phyloP scores from a whole-genome alignment of 2,329 filamentous ascomycete species.

The Cladophialophora psammophila region DNA sequence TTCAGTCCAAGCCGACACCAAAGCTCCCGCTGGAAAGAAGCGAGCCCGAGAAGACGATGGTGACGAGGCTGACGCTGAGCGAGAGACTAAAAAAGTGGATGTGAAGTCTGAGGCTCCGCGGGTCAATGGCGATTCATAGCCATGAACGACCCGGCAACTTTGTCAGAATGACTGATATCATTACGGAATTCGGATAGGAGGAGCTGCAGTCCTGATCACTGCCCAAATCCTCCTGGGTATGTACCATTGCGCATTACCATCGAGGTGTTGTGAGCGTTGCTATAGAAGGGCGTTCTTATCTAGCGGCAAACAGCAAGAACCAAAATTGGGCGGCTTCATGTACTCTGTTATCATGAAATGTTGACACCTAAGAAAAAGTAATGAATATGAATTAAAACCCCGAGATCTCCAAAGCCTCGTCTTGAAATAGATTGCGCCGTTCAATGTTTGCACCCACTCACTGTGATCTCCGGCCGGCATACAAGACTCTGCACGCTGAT shows the following conservation, averaged over 20 bases:
- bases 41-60: conserved; percentile 53
- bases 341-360: not conserved
- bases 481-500: too few species aligned
- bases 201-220: conserved; percentile 9
- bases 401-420: too few species aligned
- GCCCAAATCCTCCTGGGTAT: conserved; percentile 8
- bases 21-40: conserved; percentile 50
- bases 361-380: conserved; percentile 12
- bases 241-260: conserved; percentile 5
- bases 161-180: not conserved
- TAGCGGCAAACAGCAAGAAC: not conserved
- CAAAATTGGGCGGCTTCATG: conserved; percentile 2
- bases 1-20: conserved; percentile 13
- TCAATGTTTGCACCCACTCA: too few species aligned
- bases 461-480: too few species aligned
- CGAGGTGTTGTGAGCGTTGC: conserved; percentile 9
- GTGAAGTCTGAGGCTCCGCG: conserved; percentile 45
- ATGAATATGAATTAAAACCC: conserved; percentile 1
- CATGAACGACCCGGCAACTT: not conserved
- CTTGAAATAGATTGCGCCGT: too few species aligned
- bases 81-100: conserved; percentile 59
- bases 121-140: conserved; percentile 11
- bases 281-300: conserved; percentile 2
- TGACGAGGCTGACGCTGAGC: conserved; percentile 45
- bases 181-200: not conserved